Evolutionary conservation across 2,329 filamentous ascomycete genomes (phyloP).

Genomic region (Zopfia rhizophila): DNA sequence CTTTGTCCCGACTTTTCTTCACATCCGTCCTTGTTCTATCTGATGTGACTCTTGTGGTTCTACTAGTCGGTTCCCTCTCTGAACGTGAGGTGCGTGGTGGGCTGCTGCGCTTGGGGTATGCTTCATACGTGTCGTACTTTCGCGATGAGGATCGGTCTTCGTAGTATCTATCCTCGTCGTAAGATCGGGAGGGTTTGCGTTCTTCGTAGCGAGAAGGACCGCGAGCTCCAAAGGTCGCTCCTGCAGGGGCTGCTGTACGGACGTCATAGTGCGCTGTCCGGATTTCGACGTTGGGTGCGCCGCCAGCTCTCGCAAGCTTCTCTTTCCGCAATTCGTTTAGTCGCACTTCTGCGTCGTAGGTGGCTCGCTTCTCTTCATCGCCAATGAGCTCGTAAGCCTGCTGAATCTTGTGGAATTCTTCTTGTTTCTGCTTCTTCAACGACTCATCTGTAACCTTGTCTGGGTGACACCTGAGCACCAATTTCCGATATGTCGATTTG

Average conservation of each 20-base stretch:
- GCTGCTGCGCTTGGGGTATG: slow-evolving; percentile 41
- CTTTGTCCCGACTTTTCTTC: slow-evolving; percentile 52
- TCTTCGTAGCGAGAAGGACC: slow-evolving; percentile 44
- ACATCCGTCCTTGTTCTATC: slow-evolving; percentile 54
- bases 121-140: slow-evolving; percentile 54
- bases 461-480: slow-evolving; percentile 88
- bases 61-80: slow-evolving; percentile 39
- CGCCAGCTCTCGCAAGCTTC: slow-evolving; percentile 54
- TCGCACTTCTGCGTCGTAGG: slow-evolving; percentile 81
- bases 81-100: slow-evolving; percentile 35
- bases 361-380: slow-evolving; percentile 75
- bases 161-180: slow-evolving; percentile 50
- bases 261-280: slow-evolving; percentile 48
- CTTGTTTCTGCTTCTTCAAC: slow-evolving; percentile 79
- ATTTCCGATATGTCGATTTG: slow-evolving; percentile 82
- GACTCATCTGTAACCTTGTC: slow-evolving; percentile 87
- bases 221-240: slow-evolving; percentile 32
- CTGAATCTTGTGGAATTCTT: slow-evolving; percentile 92
- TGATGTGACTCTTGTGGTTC: slow-evolving; percentile 37
- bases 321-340: slow-evolving; percentile 72
- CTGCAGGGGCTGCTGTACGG: slow-evolving; percentile 40
- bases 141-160: slow-evolving; percentile 48
- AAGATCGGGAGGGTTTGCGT: slow-evolving; percentile 36
- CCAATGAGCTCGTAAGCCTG: slow-evolving; percentile 91
- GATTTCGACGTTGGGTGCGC: slow-evolving; percentile 35